phyloP scores from a whole-genome alignment of 345 rosid genomes.

The Pugionium dolabratum region DNA sequence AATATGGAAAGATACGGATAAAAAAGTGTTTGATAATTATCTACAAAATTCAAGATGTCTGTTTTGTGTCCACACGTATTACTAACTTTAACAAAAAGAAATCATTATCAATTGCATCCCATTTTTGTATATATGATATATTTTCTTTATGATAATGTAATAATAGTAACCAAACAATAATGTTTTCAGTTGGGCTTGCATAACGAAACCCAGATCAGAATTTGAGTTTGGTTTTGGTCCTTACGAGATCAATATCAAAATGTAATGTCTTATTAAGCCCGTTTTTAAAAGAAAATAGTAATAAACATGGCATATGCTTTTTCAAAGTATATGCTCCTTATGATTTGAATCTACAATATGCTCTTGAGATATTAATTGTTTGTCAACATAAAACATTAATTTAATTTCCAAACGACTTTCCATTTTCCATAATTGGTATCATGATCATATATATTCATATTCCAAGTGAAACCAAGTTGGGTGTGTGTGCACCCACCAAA shows the following conservation, averaged over 20 bases:
- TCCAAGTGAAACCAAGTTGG: conserved; percentile 34
- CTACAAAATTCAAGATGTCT: too few relatives aligned
- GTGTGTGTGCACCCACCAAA: conserved; percentile 35
- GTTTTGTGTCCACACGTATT: too few relatives aligned
- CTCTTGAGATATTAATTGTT: conserved; percentile 11
- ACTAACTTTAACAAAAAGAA: too few relatives aligned
- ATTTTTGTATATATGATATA: too few relatives aligned
- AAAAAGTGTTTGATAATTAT: too few relatives aligned
- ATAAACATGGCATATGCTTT: conserved; percentile 25
- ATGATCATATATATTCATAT: conserved; percentile 31
- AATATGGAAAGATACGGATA: too few relatives aligned
- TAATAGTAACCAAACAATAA: conserved; percentile 10
- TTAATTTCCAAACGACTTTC: conserved; percentile 32
- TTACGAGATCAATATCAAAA: neutral
- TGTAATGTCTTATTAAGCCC: conserved; percentile 1
- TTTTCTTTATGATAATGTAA: too few relatives aligned
- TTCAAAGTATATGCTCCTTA: conserved; percentile 24
- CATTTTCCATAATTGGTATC: conserved; percentile 10
- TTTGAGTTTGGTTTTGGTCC: conserved; percentile 1
- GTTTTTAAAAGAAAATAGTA: neutral
- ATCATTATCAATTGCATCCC: too few relatives aligned
- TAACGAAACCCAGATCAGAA: neutral
- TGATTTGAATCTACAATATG: conserved; percentile 5
- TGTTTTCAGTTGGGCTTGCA: conserved; percentile 14
- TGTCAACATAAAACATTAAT: conserved; percentile 29